Conservation (phyloP, 2,329 filamentous ascomycete genomes). For the Nothopassalora personata region DNA sequence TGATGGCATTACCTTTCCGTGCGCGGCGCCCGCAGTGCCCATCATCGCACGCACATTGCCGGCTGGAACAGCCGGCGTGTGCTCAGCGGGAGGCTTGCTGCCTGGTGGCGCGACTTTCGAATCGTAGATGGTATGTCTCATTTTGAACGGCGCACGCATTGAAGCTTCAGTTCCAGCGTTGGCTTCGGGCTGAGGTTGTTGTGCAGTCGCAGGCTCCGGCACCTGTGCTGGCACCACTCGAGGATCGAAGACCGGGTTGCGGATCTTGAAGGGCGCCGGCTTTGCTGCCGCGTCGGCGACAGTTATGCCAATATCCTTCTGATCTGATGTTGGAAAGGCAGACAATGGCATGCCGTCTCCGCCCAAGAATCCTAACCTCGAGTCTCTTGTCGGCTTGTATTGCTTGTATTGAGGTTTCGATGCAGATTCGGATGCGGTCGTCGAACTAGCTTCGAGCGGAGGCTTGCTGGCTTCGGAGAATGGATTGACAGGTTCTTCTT, state of each 20-base stretch:
- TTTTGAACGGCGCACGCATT: constrained; percentile 23
- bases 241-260: constrained; percentile 26
- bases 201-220: constrained; percentile 1
- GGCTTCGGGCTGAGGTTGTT: constrained; percentile 5
- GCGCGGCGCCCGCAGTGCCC: not conserved
- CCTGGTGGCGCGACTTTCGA: constrained; percentile 16
- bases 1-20: constrained; percentile 6
- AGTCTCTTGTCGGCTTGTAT: constrained; percentile 12
- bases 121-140: constrained; percentile 25
- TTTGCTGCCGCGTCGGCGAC: constrained; percentile 7
- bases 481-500: constrained; percentile 17
- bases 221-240: constrained; percentile 8
- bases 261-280: constrained; percentile 24
- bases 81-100: constrained; percentile 8
- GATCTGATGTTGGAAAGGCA: constrained; percentile 15
- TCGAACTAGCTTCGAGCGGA: not conserved
- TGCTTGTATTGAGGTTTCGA: not conserved
- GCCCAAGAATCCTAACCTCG: constrained; percentile 24
- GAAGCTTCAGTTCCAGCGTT: constrained; percentile 11
- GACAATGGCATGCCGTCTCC: constrained; percentile 30
- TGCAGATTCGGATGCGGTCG: not conserved
- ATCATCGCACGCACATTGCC: not conserved
- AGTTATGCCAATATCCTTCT: not conserved
- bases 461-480: not conserved
- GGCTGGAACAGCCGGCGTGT: constrained; percentile 1